Evolutionary conservation across 768 basidiomycete genomes (phyloP).

Genomic region (Mycena rebaudengoi): DNA sequence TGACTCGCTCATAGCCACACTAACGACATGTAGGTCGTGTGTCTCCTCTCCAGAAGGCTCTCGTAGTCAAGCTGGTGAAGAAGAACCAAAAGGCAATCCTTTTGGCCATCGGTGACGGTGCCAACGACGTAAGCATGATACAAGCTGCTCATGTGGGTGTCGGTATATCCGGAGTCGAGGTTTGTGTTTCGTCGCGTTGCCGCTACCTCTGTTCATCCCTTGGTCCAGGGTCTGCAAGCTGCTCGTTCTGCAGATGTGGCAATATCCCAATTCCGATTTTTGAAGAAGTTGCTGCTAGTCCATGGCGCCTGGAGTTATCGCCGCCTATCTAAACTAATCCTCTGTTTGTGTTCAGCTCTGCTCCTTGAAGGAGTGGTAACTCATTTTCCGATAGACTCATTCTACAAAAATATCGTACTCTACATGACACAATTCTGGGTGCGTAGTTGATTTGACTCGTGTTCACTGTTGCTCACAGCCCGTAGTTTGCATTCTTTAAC

Average conservation of each 20-base stretch:
- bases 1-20: constrained; percentile 1
- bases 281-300: constrained; percentile 94
- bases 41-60: constrained; percentile 95
- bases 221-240: constrained; percentile 88
- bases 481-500: constrained; percentile 98
- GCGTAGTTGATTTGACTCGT: constrained; percentile 22
- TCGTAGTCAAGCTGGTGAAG: constrained; percentile 99
- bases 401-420: constrained; percentile 98
- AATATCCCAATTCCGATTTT: constrained; percentile 95
- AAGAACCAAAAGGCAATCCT: constrained; percentile 93
- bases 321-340: constrained; percentile 91
- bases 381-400: constrained; percentile 71
- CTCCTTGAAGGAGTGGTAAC: neutral
- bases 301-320: constrained; percentile 99
- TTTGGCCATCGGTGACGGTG: constrained; percentile 97
- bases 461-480: neutral
- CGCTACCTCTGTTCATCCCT: neutral
- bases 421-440: constrained; percentile 99
- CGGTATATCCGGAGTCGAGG: constrained; percentile 97
- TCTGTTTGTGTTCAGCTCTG: constrained; percentile 68
- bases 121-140: constrained; percentile 99
- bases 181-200: constrained; percentile 36
- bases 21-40: constrained; percentile 76
- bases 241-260: constrained; percentile 97
- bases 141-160: constrained; percentile 98